These are phyloP conservation scores for Oldenlandia corymbosa DNA, from an alignment of 257 asterid genomes.

Conservation along the genomic window DNA sequence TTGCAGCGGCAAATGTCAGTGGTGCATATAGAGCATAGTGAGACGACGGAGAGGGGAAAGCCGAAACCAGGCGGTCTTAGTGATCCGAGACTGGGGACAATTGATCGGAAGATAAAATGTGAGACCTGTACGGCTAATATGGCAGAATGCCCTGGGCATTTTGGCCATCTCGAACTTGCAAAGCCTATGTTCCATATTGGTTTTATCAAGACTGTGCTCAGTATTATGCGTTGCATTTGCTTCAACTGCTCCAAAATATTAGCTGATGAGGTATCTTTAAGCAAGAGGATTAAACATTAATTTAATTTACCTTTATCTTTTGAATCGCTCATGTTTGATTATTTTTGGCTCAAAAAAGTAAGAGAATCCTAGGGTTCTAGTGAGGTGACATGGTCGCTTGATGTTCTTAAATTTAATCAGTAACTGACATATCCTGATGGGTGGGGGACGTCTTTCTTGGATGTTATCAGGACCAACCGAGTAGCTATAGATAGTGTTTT, in stretches of 20 bases:
- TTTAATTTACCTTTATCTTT: no score
- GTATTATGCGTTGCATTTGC: constrained; percentile 84
- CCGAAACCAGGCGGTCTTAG: constrained; percentile 90
- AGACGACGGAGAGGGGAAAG: constrained; percentile 94
- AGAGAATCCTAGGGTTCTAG: not conserved
- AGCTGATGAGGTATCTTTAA: constrained; percentile 67
- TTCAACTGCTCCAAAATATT: constrained; percentile 95
- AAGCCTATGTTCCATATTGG: constrained; percentile 99
- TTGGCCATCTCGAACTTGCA: constrained; percentile 96
- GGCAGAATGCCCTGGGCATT: constrained; percentile 99
- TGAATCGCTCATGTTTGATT: not conserved
- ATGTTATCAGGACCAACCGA: no score
- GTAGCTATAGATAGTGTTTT: no score
- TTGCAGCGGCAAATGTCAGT: constrained; percentile 97
- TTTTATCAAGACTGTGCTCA: constrained; percentile 82
- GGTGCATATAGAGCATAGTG: constrained; percentile 93
- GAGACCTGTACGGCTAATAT: constrained; percentile 97
- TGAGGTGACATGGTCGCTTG: not conserved
- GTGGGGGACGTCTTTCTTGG: not conserved
- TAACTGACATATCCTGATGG: no score
- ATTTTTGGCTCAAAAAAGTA: not conserved
- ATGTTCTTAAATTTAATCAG: no score
- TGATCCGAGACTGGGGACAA: constrained; percentile 87
- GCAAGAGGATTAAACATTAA: not conserved
- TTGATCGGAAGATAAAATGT: constrained; percentile 91